Evolutionary conservation across 352 stramenopile genomes (phyloP).

Genomic region (Phytophthora hibernalis): DNA sequence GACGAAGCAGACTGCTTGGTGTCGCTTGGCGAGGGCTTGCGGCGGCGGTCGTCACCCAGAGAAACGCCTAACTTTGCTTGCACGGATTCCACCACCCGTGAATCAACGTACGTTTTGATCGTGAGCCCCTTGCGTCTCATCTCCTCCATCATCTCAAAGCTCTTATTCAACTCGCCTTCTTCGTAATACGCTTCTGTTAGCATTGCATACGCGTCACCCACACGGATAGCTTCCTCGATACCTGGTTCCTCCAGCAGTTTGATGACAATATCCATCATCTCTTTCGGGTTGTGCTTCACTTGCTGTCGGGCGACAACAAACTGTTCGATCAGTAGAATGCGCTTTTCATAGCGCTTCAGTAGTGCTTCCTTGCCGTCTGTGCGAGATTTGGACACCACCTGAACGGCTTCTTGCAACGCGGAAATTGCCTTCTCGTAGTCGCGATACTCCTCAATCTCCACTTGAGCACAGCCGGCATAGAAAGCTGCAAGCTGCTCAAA

Average conservation of each 20-base stretch:
- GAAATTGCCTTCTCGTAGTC: slow-evolving; percentile 94
- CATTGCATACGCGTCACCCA: slow-evolving; percentile 91
- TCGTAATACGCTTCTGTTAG: slow-evolving; percentile 84
- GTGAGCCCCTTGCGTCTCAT: slow-evolving; percentile 76
- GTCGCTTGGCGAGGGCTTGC: slow-evolving; percentile 33
- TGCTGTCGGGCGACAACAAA: slow-evolving; percentile 83
- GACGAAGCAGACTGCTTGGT: slow-evolving; percentile 34
- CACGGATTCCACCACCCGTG: slow-evolving; percentile 72
- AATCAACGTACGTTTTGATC: slow-evolving; percentile 81
- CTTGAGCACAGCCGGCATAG: slow-evolving; percentile 92
- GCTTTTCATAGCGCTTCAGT: slow-evolving; percentile 60
- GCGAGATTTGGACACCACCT: slow-evolving; percentile 86
- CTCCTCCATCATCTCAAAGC: slow-evolving; percentile 73
- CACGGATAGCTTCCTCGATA: slow-evolving; percentile 87
- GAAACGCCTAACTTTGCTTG: slow-evolving; percentile 55
- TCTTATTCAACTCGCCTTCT: slow-evolving; percentile 69
- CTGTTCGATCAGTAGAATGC: slow-evolving; percentile 81
- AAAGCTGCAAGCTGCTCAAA: slow-evolving; percentile 92
- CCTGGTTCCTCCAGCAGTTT: slow-evolving; percentile 87
- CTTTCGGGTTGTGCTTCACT: slow-evolving; percentile 62
- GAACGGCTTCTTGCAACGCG: slow-evolving; percentile 90
- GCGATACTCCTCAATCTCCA: slow-evolving; percentile 95
- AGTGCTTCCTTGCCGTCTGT: slow-evolving; percentile 74
- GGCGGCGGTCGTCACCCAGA: slow-evolving; percentile 33
- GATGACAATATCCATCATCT: slow-evolving; percentile 80